phyloP scores from a whole-genome alignment of 2,329 filamentous ascomycete genomes.

The Akanthomyces uredinophilus region DNA sequence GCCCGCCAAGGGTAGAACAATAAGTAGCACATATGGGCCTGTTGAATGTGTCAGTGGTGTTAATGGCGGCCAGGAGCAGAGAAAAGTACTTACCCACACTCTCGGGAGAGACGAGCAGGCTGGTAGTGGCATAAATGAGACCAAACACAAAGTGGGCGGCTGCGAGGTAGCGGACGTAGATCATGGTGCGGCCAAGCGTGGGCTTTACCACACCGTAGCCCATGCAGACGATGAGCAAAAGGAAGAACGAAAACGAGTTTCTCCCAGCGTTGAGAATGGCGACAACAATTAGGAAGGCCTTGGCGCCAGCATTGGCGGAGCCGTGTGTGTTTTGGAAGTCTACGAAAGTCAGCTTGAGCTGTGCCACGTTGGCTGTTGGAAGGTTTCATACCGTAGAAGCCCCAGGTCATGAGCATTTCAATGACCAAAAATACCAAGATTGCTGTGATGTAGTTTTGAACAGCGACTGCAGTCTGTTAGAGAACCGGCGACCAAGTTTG shows the following conservation, averaged over 20 bases:
- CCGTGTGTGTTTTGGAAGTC: slow-evolving; percentile 92
- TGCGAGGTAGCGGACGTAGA: slow-evolving; percentile 85
- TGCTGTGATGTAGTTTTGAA: slow-evolving; percentile 98
- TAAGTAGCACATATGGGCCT: slow-evolving; percentile 85
- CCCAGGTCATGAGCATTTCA: slow-evolving; percentile 98
- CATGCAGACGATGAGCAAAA: slow-evolving; percentile 98
- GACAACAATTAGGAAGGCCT: slow-evolving; percentile 84
- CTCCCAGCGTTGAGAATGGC: slow-evolving; percentile 86
- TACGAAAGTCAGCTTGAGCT: slow-evolving; percentile 37
- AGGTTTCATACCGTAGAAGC: slow-evolving; percentile 71
- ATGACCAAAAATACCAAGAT: slow-evolving; percentile 91
- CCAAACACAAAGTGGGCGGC: slow-evolving; percentile 93
- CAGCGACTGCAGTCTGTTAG: slow-evolving; percentile 60
- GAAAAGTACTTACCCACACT: slow-evolving; percentile 54
- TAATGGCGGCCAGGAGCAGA: not conserved
- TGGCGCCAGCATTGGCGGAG: slow-evolving; percentile 63
- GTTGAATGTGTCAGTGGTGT: slow-evolving; percentile 17
- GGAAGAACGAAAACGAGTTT: slow-evolving; percentile 98
- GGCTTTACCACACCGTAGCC: slow-evolving; percentile 97
- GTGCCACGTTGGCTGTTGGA: not conserved
- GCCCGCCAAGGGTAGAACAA: slow-evolving; percentile 85
- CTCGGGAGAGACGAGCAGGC: slow-evolving; percentile 82
- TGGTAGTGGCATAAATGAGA: slow-evolving; percentile 86
- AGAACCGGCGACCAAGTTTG: slow-evolving; percentile 5
- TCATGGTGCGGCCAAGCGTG: slow-evolving; percentile 87